Base-by-base conservation (phyloP, 441 rosid genomes). In the Brassica hybrid region DNA sequence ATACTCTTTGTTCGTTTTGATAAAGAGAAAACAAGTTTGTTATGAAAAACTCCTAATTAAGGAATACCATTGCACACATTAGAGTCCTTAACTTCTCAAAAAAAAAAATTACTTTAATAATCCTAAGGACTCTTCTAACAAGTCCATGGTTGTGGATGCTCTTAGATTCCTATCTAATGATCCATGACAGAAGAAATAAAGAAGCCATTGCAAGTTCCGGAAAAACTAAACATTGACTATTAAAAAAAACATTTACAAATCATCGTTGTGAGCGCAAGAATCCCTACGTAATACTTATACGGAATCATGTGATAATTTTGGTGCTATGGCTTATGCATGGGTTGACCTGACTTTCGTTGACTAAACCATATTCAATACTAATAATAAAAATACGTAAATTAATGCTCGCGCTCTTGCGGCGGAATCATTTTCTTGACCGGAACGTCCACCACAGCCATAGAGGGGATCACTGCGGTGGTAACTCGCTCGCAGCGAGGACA, bases 401-500 rank as follows among this genome's bases (percentile, higher is more conserved):
- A 75, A 65, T 1, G 48, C 3, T 75, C 69, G 56, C 17, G 59
- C 41, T 79, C 67, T 63, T 69, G 73, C 36, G 52, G 76, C 45
- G n/a, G 52, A 57, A 57, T 36, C 68, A 32, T 65, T 79, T 74
- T 74, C 79, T 45, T 65, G 34, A 14, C 38, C 5, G 48, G 67
- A 69, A 27, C 56, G 56, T 48, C 18, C 56, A 48, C 56, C 56
- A 48, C 52, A 23, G 70, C 81, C 21, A 6, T 1, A 8, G 83
- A 70, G 1, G 79, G 75, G 74, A 56, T 62, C 10, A 81, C 71
- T 58, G 83, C 68, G 67, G 86, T 71, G 64, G 91, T 86, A 36
- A 92, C 94, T 18, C 95, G 95, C 85, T 92, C 94, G 21, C 98
- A 94, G n/a, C 95, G 83, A 0, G 97, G 98, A 77, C 98, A 94